These are phyloP conservation scores for Avena eriantha DNA, from an alignment of 176 grass and related monocot genomes.

Conservation along the genomic window DNA sequence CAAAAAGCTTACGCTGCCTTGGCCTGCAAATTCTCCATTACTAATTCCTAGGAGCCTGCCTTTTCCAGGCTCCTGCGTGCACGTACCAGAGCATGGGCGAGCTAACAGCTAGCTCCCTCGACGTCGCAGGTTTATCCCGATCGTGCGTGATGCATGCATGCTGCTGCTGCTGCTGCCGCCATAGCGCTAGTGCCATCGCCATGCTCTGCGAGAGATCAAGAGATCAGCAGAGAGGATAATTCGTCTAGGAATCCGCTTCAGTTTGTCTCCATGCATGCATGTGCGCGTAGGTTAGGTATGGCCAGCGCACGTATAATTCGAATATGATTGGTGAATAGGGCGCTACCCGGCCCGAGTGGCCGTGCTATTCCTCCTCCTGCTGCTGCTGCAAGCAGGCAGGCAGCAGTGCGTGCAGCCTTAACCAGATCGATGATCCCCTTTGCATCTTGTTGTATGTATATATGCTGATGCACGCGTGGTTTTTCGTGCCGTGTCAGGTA, in stretches of 20 bases:
- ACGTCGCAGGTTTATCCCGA: background rate
- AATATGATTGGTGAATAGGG: conserved; percentile 59
- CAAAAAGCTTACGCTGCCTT: conserved; percentile 29
- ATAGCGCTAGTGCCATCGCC: conserved; percentile 18
- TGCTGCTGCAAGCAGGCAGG: background rate
- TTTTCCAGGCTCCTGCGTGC: conserved; percentile 32
- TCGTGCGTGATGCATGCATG: background rate
- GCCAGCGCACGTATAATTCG: conserved; percentile 32
- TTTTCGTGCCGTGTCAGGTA: conserved; percentile 73
- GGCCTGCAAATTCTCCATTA: conserved; percentile 31
- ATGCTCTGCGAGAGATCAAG: conserved; percentile 20
- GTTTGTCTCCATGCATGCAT: conserved; percentile 28
- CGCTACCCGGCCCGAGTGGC: background rate
- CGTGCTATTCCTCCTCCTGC: background rate
- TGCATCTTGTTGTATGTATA: background rate
- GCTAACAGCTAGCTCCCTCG: background rate
- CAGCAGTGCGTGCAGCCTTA: conserved; percentile 28
- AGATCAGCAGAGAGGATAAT: conserved; percentile 17
- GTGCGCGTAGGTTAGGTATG: background rate
- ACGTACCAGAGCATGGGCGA: conserved; percentile 26
- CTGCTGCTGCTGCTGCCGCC: background rate
- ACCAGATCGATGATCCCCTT: background rate
- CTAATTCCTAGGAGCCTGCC: conserved; percentile 36
- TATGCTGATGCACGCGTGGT: conserved; percentile 34
- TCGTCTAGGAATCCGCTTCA: conserved; percentile 48